Percentiles rank a stretch among this genome's conserved stretches.
phyloP scores from a whole-genome alignment of 441 rosid genomes.

The Theobroma grandiflorum region DNA sequence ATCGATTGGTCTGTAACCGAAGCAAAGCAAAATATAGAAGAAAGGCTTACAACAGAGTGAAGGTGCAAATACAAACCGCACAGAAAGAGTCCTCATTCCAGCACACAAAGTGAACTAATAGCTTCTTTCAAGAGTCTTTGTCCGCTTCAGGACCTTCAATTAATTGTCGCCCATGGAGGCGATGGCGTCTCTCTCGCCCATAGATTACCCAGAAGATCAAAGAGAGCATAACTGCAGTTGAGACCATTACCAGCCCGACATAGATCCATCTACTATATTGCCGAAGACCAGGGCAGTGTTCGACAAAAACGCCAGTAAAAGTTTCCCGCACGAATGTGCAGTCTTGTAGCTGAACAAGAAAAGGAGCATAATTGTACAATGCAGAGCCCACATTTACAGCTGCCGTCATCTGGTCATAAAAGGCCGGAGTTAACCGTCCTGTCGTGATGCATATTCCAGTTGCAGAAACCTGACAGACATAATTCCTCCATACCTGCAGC shows the following conservation, averaged over 20 bases:
- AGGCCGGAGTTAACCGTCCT: slow-evolving; percentile 79
- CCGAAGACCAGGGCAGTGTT: slow-evolving; percentile 73
- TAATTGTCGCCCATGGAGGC: slow-evolving; percentile 37
- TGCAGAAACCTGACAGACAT: slow-evolving; percentile 74
- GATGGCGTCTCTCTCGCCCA: slow-evolving; percentile 68
- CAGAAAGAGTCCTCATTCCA: not conserved
- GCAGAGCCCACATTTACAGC: slow-evolving; percentile 66
- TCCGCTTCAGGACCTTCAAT: slow-evolving; percentile 19
- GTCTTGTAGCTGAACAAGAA: slow-evolving; percentile 71
- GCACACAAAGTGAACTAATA: not conserved
- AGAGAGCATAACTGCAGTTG: slow-evolving; percentile 88
- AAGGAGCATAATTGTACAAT: slow-evolving; percentile 65
- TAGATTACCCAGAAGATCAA: slow-evolving; percentile 78
- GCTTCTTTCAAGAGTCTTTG: slow-evolving; percentile 21
- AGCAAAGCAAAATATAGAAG: not conserved
- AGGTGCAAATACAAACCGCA: not conserved
- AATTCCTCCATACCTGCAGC: slow-evolving; percentile 72
- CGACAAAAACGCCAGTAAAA: slow-evolving; percentile 57
- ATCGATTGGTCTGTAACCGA: not conserved
- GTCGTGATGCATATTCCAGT: slow-evolving; percentile 69
- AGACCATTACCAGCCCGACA: slow-evolving; percentile 71
- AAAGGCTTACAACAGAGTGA: not conserved
- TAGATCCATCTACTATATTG: slow-evolving; percentile 70
- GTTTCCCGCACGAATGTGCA: slow-evolving; percentile 86
- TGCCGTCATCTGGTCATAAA: slow-evolving; percentile 78